phyloP scores from a whole-genome alignment of 2,329 filamentous ascomycete species.

The Bipolaris oryzae region DNA sequence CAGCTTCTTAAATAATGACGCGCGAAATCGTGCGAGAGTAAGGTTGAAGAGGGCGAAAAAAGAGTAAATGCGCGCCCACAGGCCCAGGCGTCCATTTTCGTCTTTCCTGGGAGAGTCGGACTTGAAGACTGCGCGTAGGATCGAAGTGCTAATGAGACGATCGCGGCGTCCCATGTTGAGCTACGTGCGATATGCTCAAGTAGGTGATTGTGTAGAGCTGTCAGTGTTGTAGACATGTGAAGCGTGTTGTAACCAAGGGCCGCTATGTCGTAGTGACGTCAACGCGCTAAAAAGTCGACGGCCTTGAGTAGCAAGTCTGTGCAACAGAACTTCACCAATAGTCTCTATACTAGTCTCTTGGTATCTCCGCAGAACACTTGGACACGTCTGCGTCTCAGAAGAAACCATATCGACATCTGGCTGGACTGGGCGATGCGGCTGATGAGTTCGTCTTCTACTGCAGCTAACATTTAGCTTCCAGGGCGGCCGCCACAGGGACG shows the following conservation, averaged over 20 bases:
- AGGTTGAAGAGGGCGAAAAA: slow-evolving; percentile 63
- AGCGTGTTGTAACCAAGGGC: neutral
- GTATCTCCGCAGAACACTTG: neutral
- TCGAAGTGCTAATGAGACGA: slow-evolving; percentile 46
- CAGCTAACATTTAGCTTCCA: slow-evolving; percentile 11
- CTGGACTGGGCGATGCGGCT: slow-evolving; percentile 1
- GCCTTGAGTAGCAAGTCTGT: neutral
- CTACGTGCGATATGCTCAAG: neutral
- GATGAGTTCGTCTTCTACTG: slow-evolving; percentile 3
- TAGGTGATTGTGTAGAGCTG: slow-evolving; percentile 3
- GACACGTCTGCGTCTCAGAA: neutral
- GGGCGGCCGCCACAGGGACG: neutral
- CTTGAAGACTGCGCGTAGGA: slow-evolving; percentile 45
- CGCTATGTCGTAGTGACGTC: slow-evolving; percentile 17
- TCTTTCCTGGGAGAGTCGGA: slow-evolving; percentile 25
- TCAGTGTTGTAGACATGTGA: slow-evolving; percentile 4
- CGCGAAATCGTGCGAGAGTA: slow-evolving; percentile 54
- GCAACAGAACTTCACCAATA: neutral
- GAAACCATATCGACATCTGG: neutral
- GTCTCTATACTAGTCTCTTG: neutral
- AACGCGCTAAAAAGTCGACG: slow-evolving; percentile 5
- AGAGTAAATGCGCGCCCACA: slow-evolving; percentile 55
- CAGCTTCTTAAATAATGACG: slow-evolving; percentile 58
- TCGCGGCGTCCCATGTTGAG: slow-evolving; percentile 45
- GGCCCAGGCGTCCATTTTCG: slow-evolving; percentile 27